A percentile compares a stretch with the other conserved stretches of the same genome.
Conservation (phyloP, 2,329 filamentous ascomycete species). For the Ceratocystis destructans region DNA sequence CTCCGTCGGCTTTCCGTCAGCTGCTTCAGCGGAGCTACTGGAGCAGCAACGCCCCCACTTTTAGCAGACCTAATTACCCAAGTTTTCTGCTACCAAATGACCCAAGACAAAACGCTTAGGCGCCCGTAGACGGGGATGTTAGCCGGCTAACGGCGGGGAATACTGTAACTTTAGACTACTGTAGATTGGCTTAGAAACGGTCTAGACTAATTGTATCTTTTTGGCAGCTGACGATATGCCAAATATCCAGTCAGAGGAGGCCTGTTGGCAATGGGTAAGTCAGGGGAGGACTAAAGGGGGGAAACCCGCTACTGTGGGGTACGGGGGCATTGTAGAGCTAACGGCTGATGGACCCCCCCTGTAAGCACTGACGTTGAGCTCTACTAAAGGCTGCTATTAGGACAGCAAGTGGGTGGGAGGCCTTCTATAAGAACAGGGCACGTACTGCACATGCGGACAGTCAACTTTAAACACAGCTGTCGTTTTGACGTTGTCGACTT, state of each 20-base stretch:
- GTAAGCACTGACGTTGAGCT: neutral
- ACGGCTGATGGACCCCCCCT: neutral
- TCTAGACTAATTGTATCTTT: neutral
- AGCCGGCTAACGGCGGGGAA: slow-evolving; percentile 7
- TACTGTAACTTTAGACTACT: neutral
- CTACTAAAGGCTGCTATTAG: neutral
- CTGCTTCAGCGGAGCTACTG: neutral
- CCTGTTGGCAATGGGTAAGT: neutral
- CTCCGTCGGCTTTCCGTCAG: neutral
- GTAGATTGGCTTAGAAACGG: neutral
- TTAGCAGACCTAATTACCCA: neutral
- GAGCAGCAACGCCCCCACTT: neutral
- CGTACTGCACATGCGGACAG: neutral
- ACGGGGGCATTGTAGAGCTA: neutral
- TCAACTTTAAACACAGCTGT: neutral
- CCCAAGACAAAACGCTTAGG: neutral
- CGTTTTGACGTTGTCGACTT: slow-evolving; percentile 2
- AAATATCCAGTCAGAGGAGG: neutral
- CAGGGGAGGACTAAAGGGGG: neutral
- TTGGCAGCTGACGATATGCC: neutral
- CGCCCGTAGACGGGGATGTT: slow-evolving; percentile 6
- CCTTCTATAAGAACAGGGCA: neutral
- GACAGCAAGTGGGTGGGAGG: neutral
- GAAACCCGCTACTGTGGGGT: neutral
- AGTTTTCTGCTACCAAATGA: neutral